phyloP scores from a whole-genome alignment of 2,329 filamentous ascomycete genomes.

The Diplocarpon rosae region DNA sequence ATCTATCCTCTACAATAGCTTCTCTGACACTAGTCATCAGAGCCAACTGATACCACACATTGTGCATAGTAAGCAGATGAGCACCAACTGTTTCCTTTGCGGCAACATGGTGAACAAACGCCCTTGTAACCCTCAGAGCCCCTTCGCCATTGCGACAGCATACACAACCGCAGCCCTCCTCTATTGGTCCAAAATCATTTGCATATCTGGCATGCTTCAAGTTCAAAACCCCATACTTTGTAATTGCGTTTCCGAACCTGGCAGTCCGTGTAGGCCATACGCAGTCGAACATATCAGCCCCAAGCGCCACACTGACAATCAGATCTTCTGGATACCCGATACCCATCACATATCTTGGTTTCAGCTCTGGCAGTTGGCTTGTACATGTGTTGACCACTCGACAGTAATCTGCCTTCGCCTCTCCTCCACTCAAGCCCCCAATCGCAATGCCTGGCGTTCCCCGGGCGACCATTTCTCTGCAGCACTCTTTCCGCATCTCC shows the following conservation, averaged over 20 bases:
- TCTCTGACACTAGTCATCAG: slow-evolving; percentile 68
- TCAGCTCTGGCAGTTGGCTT: slow-evolving; percentile 69
- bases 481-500: slow-evolving; percentile 75
- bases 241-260: slow-evolving; percentile 91
- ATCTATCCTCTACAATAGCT: slow-evolving; percentile 71
- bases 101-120: slow-evolving; percentile 83
- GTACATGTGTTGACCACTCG: slow-evolving; percentile 83
- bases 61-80: slow-evolving; percentile 78
- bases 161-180: slow-evolving; percentile 69
- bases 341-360: slow-evolving; percentile 98
- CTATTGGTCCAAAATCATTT: slow-evolving; percentile 72
- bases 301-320: slow-evolving; percentile 83
- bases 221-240: slow-evolving; percentile 70
- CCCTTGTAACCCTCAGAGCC: slow-evolving; percentile 71
- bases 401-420: slow-evolving; percentile 89
- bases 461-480: slow-evolving; percentile 73
- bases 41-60: slow-evolving; percentile 82
- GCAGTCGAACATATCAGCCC: slow-evolving; percentile 99
- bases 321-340: slow-evolving; percentile 96
- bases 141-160: slow-evolving; percentile 62
- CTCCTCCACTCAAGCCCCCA: slow-evolving; percentile 85
- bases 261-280: slow-evolving; percentile 97
- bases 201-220: slow-evolving; percentile 67
- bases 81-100: slow-evolving; percentile 94
- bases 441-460: slow-evolving; percentile 96